Percentiles rank a stretch among this genome's conserved stretches.
These are phyloP conservation scores for Takakia lepidozioides DNA, from an alignment of 225 moss, liverwort and hornwort genomes.

Conservation along the genomic window DNA sequence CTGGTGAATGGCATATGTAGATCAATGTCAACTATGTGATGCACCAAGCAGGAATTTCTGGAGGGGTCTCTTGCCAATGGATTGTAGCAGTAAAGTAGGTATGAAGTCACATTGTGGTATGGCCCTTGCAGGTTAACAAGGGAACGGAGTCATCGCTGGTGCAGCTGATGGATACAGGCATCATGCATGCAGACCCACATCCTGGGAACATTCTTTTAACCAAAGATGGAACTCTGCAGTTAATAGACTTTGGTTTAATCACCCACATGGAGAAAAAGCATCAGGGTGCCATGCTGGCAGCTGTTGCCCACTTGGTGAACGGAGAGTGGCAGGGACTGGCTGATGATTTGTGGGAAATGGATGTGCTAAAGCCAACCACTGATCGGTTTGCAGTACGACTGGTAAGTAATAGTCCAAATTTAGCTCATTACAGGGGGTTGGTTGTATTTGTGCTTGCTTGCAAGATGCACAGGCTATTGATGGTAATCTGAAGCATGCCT, in stretches of 20 bases:
- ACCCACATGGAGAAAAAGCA: slow-evolving; percentile 61
- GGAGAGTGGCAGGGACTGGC: slow-evolving; percentile 93
- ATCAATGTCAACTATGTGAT: no score
- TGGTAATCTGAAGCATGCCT: no score
- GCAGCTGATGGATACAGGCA: slow-evolving; percentile 86
- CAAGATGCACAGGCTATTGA: no score
- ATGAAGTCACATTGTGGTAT: background rate
- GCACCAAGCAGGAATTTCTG: no score
- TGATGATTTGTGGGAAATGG: slow-evolving; percentile 88
- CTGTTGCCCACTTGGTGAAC: slow-evolving; percentile 92
- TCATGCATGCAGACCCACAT: slow-evolving; percentile 98
- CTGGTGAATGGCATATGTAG: no score
- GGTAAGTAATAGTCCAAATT: no score
- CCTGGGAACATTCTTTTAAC: slow-evolving; percentile 82
- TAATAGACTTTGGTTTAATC: slow-evolving; percentile 87
- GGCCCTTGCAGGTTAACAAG: slow-evolving; percentile 62
- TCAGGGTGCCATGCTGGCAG: slow-evolving; percentile 87
- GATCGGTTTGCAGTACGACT: slow-evolving; percentile 90
- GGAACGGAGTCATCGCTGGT: slow-evolving; percentile 84
- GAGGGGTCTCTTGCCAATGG: background rate
- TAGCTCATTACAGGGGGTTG: no score
- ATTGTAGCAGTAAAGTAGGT: no score
- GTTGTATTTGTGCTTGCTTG: no score
- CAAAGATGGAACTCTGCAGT: slow-evolving; percentile 62
- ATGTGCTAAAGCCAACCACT: slow-evolving; percentile 79